phyloP scores from a whole-genome alignment of 2,329 filamentous ascomycete genomes.

The Cadophora gregata region DNA sequence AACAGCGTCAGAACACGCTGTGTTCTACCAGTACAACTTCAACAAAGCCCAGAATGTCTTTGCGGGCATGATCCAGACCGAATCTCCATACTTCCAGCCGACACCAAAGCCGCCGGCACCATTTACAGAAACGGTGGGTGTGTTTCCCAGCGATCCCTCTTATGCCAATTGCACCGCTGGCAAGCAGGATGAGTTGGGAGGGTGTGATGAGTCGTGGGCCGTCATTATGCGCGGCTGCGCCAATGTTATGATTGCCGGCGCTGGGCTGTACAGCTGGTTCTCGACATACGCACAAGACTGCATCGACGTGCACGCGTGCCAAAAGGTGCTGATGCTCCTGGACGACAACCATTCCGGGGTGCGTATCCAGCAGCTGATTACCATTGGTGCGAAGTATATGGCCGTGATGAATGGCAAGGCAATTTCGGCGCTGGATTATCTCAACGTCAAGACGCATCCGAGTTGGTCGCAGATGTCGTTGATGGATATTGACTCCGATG shows the following conservation, averaged over 20 bases:
- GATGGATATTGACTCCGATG: no score
- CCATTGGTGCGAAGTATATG: constrained; percentile 45
- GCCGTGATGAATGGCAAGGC: constrained; percentile 38
- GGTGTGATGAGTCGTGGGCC: constrained; percentile 39
- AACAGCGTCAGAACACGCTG: constrained; percentile 68
- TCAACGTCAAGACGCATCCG: constrained; percentile 42
- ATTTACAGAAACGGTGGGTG: constrained; percentile 16
- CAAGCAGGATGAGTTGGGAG: constrained; percentile 20
- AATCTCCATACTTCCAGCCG: constrained; percentile 75
- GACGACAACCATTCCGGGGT: constrained; percentile 4
- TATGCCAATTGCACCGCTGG: constrained; percentile 22
- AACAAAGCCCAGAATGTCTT: constrained; percentile 63
- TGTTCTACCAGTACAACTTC: constrained; percentile 72
- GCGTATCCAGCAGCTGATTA: constrained; percentile 38
- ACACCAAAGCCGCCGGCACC: constrained; percentile 14
- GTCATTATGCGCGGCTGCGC: constrained; percentile 33
- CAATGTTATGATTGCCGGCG: constrained; percentile 38
- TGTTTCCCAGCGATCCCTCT: constrained; percentile 29
- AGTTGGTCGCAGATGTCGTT: constrained; percentile 40
- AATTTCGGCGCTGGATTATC: constrained; percentile 41
- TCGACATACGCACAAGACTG: constrained; percentile 39
- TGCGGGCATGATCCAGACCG: constrained; percentile 69
- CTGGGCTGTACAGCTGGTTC: constrained; percentile 44
- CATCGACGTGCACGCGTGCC: constrained; percentile 38
- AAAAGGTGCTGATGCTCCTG: constrained; percentile 30